A percentile compares a stretch with the other conserved stretches of the same genome.
phyloP scores from a whole-genome alignment of 2,329 filamentous ascomycete genomes.

The Pseudogymnoascus sp. region DNA sequence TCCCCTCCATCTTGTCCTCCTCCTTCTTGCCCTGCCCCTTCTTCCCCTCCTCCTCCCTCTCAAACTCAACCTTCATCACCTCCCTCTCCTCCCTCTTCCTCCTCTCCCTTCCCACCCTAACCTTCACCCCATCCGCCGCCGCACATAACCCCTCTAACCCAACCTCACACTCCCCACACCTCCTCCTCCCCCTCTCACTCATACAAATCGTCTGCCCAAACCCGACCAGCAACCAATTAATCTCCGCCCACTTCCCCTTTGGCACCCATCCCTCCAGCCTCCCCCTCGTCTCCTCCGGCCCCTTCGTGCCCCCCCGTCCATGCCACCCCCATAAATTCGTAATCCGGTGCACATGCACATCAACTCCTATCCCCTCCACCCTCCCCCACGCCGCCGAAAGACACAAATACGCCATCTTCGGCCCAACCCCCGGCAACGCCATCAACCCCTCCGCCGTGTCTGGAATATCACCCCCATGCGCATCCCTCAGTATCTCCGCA shows the following conservation, averaged over 20 bases:
- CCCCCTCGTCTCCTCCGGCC: conserved; percentile 57
- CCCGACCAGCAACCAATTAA: conserved; percentile 65
- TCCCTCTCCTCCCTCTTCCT: conserved; percentile 33
- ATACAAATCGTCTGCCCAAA: conserved; percentile 63
- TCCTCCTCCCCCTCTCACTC: conserved; percentile 22
- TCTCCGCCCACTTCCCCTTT: conserved; percentile 62
- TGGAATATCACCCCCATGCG: conserved; percentile 56
- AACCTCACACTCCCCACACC: conserved; percentile 79
- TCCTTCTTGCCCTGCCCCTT: conserved; percentile 27
- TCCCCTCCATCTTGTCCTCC: conserved; percentile 18
- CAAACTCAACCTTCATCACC: conserved; percentile 22
- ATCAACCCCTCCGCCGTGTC: conserved; percentile 55
- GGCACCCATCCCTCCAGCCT: conserved; percentile 60
- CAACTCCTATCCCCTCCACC: conserved; percentile 49
- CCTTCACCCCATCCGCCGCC: conserved; percentile 58
- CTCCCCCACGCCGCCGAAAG: conserved; percentile 61
- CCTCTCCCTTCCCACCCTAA: conserved; percentile 45
- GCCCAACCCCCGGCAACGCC: conserved; percentile 59
- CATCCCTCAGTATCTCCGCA: conserved; percentile 51
- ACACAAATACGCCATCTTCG: conserved; percentile 67
- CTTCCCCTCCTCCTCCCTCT: conserved; percentile 27
- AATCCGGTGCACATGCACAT: conserved; percentile 68
- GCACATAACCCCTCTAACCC: conserved; percentile 68
- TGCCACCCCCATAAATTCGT: conserved; percentile 67
- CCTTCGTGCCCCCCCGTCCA: conserved; percentile 47